These are phyloP conservation scores for Penicillium crustosum DNA, from an alignment of 2,329 filamentous ascomycete species.

Conservation along the genomic window DNA sequence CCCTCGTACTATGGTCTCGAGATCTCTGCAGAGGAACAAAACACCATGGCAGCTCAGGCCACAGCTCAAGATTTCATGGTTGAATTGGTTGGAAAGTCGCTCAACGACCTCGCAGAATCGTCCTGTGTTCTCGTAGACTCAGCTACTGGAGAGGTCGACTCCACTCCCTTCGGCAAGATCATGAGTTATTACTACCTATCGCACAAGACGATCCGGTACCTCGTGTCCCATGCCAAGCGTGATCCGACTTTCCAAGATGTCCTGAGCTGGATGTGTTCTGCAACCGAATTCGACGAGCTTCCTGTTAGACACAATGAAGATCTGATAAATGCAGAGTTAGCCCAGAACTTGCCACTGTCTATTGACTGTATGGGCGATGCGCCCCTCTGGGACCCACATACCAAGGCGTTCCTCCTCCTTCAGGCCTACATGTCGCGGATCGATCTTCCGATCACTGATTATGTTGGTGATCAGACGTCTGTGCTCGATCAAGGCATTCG, in stretches of 20 bases:
- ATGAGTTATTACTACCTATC: constrained; percentile 99
- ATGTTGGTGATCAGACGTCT: constrained; percentile 85
- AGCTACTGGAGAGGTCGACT: constrained; percentile 78
- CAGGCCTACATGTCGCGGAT: constrained; percentile 95
- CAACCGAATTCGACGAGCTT: constrained; percentile 95
- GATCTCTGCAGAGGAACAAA: constrained; percentile 89
- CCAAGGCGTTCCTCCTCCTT: constrained; percentile 90
- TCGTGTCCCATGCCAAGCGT: constrained; percentile 73
- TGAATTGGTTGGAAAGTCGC: constrained; percentile 81
- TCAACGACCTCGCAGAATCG: constrained; percentile 77
- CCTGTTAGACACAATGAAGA: constrained; percentile 98
- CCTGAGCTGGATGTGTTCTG: constrained; percentile 87
- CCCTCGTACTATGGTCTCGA: constrained; percentile 96
- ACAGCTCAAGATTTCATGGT: constrained; percentile 94
- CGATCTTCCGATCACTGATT: constrained; percentile 90
- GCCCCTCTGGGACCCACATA: constrained; percentile 97
- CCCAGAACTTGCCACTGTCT: constrained; percentile 72
- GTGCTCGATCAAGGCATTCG: constrained; percentile 95
- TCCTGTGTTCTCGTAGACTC: constrained; percentile 79
- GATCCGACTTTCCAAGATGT: constrained; percentile 77
- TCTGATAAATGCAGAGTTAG: constrained; percentile 88
- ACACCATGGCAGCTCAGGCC: constrained; percentile 78
- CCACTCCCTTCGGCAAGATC: constrained; percentile 92
- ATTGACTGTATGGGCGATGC: constrained; percentile 62
- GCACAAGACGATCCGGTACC: constrained; percentile 86